Base-by-base conservation (phyloP, 129 eudicot genomes). In the Flaveria linearis region DNA sequence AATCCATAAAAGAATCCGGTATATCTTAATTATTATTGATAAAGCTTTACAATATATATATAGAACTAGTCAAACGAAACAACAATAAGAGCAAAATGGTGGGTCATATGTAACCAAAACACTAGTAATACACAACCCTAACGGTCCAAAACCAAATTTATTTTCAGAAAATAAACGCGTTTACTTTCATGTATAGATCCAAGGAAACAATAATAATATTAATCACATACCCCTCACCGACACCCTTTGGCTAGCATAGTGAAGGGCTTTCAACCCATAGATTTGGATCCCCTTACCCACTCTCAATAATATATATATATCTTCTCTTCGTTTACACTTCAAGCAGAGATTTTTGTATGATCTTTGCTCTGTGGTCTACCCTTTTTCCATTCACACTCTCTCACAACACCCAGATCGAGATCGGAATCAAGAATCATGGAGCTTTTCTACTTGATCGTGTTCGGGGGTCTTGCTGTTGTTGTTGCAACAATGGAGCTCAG, bases 401-500 rank as follows among this genome's bases (percentile, higher is more conserved):
- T 18, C 20, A 10, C 13, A 30, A 73, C 84, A 69, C 61, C 76
- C 20, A 49, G 22, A 72, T 25, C 28, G 17, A 13, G 69, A 63
- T 63, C 53, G 7, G 16, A 65, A 62, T 75, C 81, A 42, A 55
- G 30, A 79, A 72, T 22, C 72, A 94, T 94, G 98, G 98, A 91
- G 98, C 28, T 89, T 61, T 94, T 94, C 56, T 94, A 91, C 85
- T 91, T 84, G 77, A 16, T 86, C 61, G 92, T 94, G 82, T 94
- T 94, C 56, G 98, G 98, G 5, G 81, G 74, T 5, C 51, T 94
- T 17, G 88, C 84, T 1, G 84, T 88, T 15, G 72, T 94, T 25
- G 97, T 94, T 76, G 96, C 90, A 9, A 90, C 78, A 23, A 25
- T 91, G 78, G 98, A 94, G 93, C 84, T 94, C 13, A 91, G 93